Evolutionary conservation across 768 basidiomycete genomes (phyloP), one percentile per base, ranked within the genome.

Genomic region (Amanita rimosa): DNA sequence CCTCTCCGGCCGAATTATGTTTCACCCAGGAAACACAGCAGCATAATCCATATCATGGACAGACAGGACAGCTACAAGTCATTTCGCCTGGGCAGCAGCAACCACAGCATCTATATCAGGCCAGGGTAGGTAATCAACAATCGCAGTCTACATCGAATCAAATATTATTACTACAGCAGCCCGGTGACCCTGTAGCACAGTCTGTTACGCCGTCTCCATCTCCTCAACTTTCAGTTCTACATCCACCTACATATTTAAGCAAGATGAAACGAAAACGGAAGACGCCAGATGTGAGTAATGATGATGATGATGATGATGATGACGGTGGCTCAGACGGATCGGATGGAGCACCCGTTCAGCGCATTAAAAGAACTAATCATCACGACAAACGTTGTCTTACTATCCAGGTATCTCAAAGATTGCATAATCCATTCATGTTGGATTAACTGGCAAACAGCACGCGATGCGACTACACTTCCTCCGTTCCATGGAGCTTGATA

Each of bases 391-490:
- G 78, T 9, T 78, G 76, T 61, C 67, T 82, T 34, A 86, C 83
- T 0, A 77, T 87, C 19, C 78, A 85, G 59, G 85, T 83, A 61
- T 54, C 67, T 60, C 10, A 26, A 45, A 17, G 17, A 16, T 33
- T 33, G 8, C 1, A 35, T 34, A 3, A 21, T 35, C 34, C 13
- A 16, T 34, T 39, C 13, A 13, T 41, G 44, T 41, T 52, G 50
- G 36, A 1, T 16, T 48, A 8, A 16, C 47, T 26, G 42, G 41
- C 24, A 13, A 27, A 27, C 9, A 86, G 85, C 76, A 82, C 54
- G 85, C 84, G 1, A 78, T 87, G 70, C 80, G 84, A 10, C 63
- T 64, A 42, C 85, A 85, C 56, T 62, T 85, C n/a, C 62, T 80
- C 41, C 72, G 66, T 35, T 61, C 73, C 44, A 83, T 88, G 79